These are phyloP conservation scores for Tolypocladium tundrense DNA, from an alignment of 2,329 filamentous ascomycete species.

Conservation along the genomic window DNA sequence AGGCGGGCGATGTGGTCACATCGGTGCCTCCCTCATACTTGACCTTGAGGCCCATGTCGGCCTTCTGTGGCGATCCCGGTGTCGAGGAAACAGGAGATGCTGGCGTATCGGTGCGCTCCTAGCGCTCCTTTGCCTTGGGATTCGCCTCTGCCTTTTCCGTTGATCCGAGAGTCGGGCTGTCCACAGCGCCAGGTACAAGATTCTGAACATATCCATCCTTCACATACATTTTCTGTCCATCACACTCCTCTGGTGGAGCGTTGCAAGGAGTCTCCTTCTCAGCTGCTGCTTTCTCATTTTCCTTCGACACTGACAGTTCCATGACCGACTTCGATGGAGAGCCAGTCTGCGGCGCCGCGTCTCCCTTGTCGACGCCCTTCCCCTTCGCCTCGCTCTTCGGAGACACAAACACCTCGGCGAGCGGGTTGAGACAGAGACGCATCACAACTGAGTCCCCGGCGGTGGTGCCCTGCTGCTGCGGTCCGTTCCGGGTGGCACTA, in stretches of 20 bases:
- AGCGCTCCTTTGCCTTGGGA: not conserved
- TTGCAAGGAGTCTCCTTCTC: not conserved
- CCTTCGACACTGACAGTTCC: not conserved
- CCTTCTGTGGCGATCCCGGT: not conserved
- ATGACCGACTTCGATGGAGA: not conserved
- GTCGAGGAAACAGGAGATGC: not conserved
- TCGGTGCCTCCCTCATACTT: too few species aligned
- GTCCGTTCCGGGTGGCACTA: not conserved
- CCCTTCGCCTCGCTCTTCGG: not conserved
- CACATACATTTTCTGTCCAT: not conserved
- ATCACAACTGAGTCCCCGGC: not conserved
- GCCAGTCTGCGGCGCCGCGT: not conserved
- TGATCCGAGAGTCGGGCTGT: not conserved
- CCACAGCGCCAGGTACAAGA: too few species aligned
- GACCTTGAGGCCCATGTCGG: not conserved
- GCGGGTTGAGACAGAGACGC: not conserved
- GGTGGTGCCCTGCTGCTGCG: not conserved
- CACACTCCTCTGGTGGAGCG: not conserved
- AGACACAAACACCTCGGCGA: slow-evolving; percentile 1
- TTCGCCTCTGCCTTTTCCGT: not conserved
- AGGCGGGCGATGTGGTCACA: not conserved
- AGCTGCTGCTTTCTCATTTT: not conserved
- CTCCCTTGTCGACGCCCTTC: not conserved
- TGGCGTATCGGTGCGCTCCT: not conserved
- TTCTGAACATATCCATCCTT: not conserved